These are phyloP conservation scores for Phaeosphaeria sp. DNA, from an alignment of 2,329 filamentous ascomycete species.

Conservation along the genomic window DNA sequence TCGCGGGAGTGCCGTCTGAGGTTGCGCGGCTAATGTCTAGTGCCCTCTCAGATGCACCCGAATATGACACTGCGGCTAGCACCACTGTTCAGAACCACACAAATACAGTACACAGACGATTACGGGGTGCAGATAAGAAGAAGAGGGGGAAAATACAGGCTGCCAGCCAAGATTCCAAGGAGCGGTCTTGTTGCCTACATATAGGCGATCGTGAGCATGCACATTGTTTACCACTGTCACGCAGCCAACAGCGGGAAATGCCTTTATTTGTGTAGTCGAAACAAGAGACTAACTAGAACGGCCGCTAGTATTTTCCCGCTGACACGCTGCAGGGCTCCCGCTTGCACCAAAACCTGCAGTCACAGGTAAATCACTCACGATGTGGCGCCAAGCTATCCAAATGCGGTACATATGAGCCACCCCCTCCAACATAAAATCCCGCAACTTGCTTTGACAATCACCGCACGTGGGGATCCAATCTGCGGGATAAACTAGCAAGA, in stretches of 20 bases:
- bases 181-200: neutral
- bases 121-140: too few relatives aligned
- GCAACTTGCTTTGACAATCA: neutral
- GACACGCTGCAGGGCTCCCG: neutral
- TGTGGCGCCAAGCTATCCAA: constrained; percentile 10
- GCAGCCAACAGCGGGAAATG: neutral
- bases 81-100: neutral
- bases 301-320: neutral
- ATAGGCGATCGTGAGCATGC: neutral
- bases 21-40: neutral
- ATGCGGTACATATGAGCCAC: constrained; percentile 3
- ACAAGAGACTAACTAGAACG: neutral
- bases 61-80: neutral
- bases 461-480: neutral
- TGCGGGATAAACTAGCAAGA: neutral
- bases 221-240: neutral
- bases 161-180: too few relatives aligned
- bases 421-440: constrained; percentile 10
- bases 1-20: neutral
- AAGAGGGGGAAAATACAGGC: too few relatives aligned
- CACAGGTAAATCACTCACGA: neutral
- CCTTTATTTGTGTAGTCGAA: neutral
- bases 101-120: neutral
- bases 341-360: neutral
- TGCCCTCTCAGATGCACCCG: neutral